These are phyloP conservation scores for Arthroderma uncinatum DNA, from an alignment of 2,329 filamentous ascomycete genomes.

Conservation along the genomic window DNA sequence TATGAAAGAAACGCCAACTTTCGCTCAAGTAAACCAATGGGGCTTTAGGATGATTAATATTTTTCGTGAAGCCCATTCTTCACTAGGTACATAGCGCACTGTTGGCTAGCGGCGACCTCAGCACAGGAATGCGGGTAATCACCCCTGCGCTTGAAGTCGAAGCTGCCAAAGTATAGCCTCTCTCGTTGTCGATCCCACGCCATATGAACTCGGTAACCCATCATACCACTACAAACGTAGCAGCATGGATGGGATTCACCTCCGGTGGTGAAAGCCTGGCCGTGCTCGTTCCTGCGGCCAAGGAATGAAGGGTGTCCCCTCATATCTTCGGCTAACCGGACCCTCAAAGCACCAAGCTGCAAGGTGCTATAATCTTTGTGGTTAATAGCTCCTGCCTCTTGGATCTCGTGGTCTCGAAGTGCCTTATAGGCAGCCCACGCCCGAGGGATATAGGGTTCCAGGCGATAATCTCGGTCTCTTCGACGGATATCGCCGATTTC, in stretches of 20 bases:
- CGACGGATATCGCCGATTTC: no score
- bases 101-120: not conserved
- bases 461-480: no score
- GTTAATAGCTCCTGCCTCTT: not conserved
- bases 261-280: not conserved
- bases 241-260: not conserved
- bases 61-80: no score
- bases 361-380: no score
- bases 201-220: not conserved
- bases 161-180: not conserved
- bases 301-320: not conserved
- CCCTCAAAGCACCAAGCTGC: not conserved
- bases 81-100: no score
- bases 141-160: not conserved
- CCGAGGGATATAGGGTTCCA: no score
- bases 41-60: no score
- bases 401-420: no score
- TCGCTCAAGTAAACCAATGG: no score
- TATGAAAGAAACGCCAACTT: no score
- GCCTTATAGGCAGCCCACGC: no score
- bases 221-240: not conserved
- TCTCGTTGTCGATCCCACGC: not conserved
- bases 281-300: not conserved
- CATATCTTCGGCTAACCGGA: not conserved
- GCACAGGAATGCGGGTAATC: not conserved